A percentile compares a stretch with the other conserved stretches of the same genome.
Evolutionary conservation across 306 rosid species (phyloP).

Genomic region (Coriaria nepalensis): DNA sequence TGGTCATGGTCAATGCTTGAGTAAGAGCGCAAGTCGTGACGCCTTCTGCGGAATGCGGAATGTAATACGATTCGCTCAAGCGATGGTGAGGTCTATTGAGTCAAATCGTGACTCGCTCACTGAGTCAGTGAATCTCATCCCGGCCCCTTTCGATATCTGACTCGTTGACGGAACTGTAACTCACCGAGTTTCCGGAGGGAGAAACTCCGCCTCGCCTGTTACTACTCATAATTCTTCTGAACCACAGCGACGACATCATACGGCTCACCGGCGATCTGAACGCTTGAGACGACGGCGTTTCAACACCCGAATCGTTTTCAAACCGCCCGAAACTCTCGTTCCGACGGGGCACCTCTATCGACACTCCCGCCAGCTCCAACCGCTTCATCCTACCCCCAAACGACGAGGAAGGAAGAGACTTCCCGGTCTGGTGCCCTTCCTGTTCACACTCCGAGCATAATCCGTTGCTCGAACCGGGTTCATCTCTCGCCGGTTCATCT

Average conservation of each 20-base stretch:
- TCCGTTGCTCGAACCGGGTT: slow-evolving; percentile 27
- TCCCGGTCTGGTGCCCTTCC: slow-evolving; percentile 4
- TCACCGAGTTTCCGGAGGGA: slow-evolving; percentile 22
- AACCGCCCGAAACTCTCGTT: slow-evolving; percentile 18
- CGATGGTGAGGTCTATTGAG: slow-evolving; percentile 3
- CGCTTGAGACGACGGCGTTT: slow-evolving; percentile 11
- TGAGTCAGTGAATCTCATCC: slow-evolving; percentile 22
- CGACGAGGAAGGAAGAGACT: slow-evolving; percentile 18
- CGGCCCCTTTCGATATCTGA: slow-evolving; percentile 33
- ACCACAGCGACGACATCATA: slow-evolving; percentile 36
- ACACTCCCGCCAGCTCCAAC: slow-evolving; percentile 23
- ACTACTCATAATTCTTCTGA: slow-evolving; percentile 47
- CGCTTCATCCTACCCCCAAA: slow-evolving; percentile 31
- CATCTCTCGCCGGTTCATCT: slow-evolving; percentile 15
- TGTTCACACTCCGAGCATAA: slow-evolving; percentile 23
- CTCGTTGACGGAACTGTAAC: slow-evolving; percentile 26
- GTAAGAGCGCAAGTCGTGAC: no score
- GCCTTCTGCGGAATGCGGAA: no score
- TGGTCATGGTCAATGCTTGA: no score
- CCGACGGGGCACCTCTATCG: slow-evolving; percentile 47
- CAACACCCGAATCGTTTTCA: slow-evolving; percentile 18
- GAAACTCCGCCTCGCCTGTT: slow-evolving; percentile 32
- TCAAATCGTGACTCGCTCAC: slow-evolving; percentile 4
- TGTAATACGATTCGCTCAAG: no score
- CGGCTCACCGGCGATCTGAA: slow-evolving; percentile 40